Evolutionary conservation across 768 basidiomycete species (phyloP), one percentile per base, ranked within the genome.

Genomic region (Lentinula boryana): DNA sequence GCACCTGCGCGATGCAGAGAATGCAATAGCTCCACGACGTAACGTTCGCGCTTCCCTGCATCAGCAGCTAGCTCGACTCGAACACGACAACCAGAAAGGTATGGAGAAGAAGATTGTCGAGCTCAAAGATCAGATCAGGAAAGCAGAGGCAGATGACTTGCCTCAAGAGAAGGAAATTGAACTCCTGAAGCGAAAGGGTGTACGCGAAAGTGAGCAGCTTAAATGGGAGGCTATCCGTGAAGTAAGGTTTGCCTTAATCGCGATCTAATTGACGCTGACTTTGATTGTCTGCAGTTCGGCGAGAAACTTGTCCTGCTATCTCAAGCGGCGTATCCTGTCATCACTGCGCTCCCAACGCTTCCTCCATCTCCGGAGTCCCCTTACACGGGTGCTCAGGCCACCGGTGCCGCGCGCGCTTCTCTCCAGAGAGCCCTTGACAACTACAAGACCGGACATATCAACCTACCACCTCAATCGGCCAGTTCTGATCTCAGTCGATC

Each of bases 201-300:
- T 92, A 56, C 76, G 79, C 55, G 90, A 93, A 66, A 90, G 88
- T 69, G 92, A 93, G 68, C 75, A 78, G 50, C 69, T 77, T 44
- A 93, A 91, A 65, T 94, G 93, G 91, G 84, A 87, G 46, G 92
- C 92, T 10, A 72, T 93, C 55, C 80, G 84, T 68, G 92, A 94
- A 84, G 91, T 90, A 66, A 58, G 68, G 66, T 44, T 35, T 13
- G 51, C 61, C 15, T 51, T 63, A 63, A 48, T 35, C 21, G 21
- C 32, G 13, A 32, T 48, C 15, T 44, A 9, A 36, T 23, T 40
- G 48, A 10, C 51, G 43, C 53, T 55, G 44, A 48, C 8, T 27
- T 13, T 40, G 10, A 56, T 23, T 58, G 41, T 58, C 33, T 55
- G 36, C 48, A 93, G 91, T 94, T 87, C 61, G 89, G 84, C 50